phyloP scores from a whole-genome alignment of 306 rosid genomes.

The Quercus cerris region DNA sequence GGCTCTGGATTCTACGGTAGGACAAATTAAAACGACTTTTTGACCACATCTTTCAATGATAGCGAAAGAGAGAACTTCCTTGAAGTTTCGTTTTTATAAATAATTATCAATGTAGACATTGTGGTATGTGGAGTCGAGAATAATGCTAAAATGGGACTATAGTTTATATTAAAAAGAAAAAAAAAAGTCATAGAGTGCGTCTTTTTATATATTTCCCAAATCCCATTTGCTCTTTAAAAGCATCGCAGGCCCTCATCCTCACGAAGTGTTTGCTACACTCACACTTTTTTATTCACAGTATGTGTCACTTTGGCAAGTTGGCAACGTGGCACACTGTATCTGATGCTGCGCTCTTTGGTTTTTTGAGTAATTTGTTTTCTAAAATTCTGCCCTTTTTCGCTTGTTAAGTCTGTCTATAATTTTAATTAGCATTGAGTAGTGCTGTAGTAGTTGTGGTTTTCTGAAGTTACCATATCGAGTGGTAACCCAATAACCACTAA shows the following conservation, averaged over 20 bases:
- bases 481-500: no score
- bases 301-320: background rate
- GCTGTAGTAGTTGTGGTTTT: no score
- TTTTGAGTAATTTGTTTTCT: background rate
- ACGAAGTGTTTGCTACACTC: background rate
- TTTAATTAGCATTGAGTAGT: background rate
- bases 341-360: background rate
- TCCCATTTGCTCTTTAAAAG: background rate
- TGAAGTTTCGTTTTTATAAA: no score
- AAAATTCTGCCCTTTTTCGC: background rate
- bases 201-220: background rate
- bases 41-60: background rate
- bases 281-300: background rate
- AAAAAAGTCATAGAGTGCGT: background rate
- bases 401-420: background rate
- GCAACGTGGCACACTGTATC: background rate
- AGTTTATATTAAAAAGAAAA: background rate
- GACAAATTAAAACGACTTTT: background rate
- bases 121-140: no score
- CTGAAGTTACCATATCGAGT: no score
- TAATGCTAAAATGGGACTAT: no score
- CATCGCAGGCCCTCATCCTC: background rate
- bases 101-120: fast-evolving
- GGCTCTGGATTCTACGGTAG: background rate
- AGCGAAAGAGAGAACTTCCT: conserved; percentile 1